Percentiles rank a stretch among this genome's conserved stretches.
phyloP scores from a whole-genome alignment of 148 eudicot species.

The Heliosperma pusillum region DNA sequence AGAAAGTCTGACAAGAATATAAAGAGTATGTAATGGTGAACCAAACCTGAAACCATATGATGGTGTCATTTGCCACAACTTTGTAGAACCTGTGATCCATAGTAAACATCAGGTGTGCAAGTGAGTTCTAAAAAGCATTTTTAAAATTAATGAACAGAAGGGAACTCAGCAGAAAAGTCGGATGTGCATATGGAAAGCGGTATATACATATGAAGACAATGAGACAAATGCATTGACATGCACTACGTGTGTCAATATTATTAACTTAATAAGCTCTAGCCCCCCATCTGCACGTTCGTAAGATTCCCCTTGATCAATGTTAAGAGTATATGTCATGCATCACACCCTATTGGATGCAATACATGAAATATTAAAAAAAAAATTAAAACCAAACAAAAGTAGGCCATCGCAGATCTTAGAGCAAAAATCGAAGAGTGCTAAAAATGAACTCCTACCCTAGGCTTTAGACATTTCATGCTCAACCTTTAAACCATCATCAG shows the following conservation, averaged over 20 bases:
- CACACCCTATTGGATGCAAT: neutral
- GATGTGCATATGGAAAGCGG: neutral
- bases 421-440: neutral
- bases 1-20: slow-evolving; percentile 4
- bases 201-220: neutral
- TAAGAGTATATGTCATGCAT: neutral
- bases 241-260: neutral
- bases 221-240: neutral
- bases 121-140: neutral
- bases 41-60: slow-evolving; percentile 99
- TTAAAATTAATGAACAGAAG: neutral
- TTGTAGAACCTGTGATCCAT: slow-evolving; percentile 67
- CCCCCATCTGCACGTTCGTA: neutral
- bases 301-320: neutral
- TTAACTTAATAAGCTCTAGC: neutral
- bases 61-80: slow-evolving; percentile 71
- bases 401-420: neutral
- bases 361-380: neutral
- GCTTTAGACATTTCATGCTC: neutral
- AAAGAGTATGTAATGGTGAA: slow-evolving; percentile 56
- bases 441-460: neutral
- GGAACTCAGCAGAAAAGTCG: neutral
- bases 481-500: neutral
- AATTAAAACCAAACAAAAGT: neutral
- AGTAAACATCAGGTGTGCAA: slow-evolving; percentile 10